Evolutionary conservation across 1,284 basidiomycete genomes (phyloP).

Genomic region (Boletus sp.): DNA sequence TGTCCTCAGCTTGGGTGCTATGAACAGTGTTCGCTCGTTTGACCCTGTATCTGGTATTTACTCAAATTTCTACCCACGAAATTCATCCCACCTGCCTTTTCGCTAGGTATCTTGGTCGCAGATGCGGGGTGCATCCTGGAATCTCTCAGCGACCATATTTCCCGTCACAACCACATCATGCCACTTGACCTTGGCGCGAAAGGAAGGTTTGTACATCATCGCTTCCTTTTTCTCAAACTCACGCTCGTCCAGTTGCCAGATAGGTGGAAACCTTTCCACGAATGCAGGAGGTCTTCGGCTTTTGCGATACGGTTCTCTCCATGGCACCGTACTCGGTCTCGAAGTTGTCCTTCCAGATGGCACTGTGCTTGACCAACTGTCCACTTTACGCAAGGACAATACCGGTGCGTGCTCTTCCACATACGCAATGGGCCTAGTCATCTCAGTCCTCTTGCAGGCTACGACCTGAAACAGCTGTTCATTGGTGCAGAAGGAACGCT

Average conservation of each 20-base stretch:
- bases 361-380: constrained; percentile 85
- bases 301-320: constrained; percentile 92
- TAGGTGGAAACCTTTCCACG: constrained; percentile 96
- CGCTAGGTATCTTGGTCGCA: constrained; percentile 64
- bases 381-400: constrained; percentile 93
- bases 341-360: constrained; percentile 97
- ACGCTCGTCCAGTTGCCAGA: constrained; percentile 74
- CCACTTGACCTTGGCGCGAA: constrained; percentile 98
- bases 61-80: constrained; percentile 12
- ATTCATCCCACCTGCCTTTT: background rate
- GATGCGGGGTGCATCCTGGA: constrained; percentile 97
- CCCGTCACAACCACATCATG: constrained; percentile 91
- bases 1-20: constrained; percentile 78
- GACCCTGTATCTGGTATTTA: constrained; percentile 82
- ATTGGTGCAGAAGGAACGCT: constrained; percentile 97
- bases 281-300: constrained; percentile 96
- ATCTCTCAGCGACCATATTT: constrained; percentile 81
- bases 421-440: background rate
- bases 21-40: constrained; percentile 87
- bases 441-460: constrained; percentile 56
- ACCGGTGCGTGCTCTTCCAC: constrained; percentile 59
- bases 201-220: constrained; percentile 63
- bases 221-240: background rate
- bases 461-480: constrained; percentile 98
- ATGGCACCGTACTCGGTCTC: constrained; percentile 93